Base-by-base conservation (phyloP, 2,329 filamentous ascomycete species). In the Epichloe sylvatica region DNA sequence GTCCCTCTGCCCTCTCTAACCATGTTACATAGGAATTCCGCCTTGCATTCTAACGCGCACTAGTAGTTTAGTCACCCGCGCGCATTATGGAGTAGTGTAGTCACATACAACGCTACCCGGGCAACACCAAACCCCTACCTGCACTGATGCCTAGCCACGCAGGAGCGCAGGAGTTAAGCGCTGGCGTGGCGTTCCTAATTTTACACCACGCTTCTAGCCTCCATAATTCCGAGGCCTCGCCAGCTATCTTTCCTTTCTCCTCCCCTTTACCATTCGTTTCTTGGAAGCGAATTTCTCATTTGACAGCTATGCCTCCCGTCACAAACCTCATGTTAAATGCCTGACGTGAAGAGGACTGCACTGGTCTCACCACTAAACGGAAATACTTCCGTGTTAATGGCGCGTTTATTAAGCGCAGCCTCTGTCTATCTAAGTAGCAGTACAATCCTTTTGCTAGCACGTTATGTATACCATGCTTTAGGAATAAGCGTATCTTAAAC, bases 401-500 rank as follows among this genome's bases (percentile, higher is more conserved):
- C 19, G n/a, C 49, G 13, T 53, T 39, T 15, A 51, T 53, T 23
- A 53, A 49, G 43, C 49, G 51, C 34, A 51, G 49, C 44, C 51
- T 53, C 15, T 46, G 49, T 19, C 49, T 46, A 11, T 43, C 49
- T 13, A 45, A 54, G 42, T 54, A 42, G 49, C 52, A 50, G 45
- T 35, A 38, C 17, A 50, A 47, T 37, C 47, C 47, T 13, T 46
- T 52, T 21, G 33, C 21, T 1, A 47, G 52, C 23, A 46, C 45
- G 9, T 33, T 52, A 6, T 34, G 23, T 30, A 42, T 54, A 39
- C 56, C 52, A 3, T 49, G 39, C 13, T 53, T 56, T 21, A 45
- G 47, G 6, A 49, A 37, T 8, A 53, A 59, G n/a, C 51, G 54
- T 3, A 37, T 58, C 4, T 21, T 57, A 13, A 58, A 57, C 36